Base-by-base conservation (phyloP, 169 alveolate species). In the Plasmodium chabaudi region DNA sequence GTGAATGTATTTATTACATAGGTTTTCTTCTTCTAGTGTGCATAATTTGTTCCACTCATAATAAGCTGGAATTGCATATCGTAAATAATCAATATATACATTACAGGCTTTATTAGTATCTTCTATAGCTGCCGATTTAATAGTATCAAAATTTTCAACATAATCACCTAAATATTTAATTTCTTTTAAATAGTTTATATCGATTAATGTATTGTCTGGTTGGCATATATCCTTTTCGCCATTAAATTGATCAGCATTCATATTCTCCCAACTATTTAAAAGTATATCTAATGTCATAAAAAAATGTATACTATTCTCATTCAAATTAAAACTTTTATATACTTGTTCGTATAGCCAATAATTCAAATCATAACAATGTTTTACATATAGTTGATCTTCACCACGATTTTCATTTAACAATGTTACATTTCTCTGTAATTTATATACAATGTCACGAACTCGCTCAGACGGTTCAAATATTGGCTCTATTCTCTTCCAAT, bases 361-460 rank as follows among this genome's bases (percentile, higher is more conserved):
- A 49, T 72, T 72, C 55, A 72, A 55, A 72, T 72, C 87, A 57
- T 56, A 72, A 56, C 87, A 72, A 57, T 72, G 87, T 9, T 72
- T 72, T 27, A 42, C 59, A 57, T 57, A 27, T 15, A 72, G 34
- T 56, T 15, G 23, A 17, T 71, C 84, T 7, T 53, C 69, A 5
- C 0, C 55, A 71, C 84, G 68, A 25, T 39, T 53, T 71, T 25
- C 67, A 51, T 71, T 71, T 71, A 71, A 0, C 5, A 21, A 17
- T 13, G 67, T 49, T 49, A 71, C 4, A 34, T 71, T 71, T 19
- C 84, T 71, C 13, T 71, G 68, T 39, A 71, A 65, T 71, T 71
- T 71, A 47, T 49, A 71, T 49, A 71, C 49, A 71, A 71, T 65
- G 9, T 71, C 84, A 13, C 84, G 84, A 71, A 51, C 61, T 56